Evolutionary conservation across 768 basidiomycete genomes (phyloP), one percentile per base, ranked within the genome.

Genomic region (Chlorophyllum brunneum): DNA sequence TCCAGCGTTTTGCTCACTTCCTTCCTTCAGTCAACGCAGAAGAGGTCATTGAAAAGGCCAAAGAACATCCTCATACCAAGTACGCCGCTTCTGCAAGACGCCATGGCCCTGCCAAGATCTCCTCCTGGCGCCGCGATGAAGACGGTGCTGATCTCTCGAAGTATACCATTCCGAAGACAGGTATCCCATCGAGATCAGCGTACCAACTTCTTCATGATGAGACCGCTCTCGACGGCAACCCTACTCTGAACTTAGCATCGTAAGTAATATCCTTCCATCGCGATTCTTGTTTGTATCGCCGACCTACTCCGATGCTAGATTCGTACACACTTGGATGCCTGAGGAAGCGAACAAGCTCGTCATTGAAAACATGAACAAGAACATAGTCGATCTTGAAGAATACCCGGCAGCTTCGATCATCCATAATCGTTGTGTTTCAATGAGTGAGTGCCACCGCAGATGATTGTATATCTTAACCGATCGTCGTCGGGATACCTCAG

Each of bases 361-460:
- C 64, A 68, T 77, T 61, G 83, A 85, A 65, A 83, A 85, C 60
- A 65, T 83, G 54, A 77, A 73, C 66, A 83, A 83, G 55, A 86
- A 85, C 60, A 71, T 81, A 16, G 81, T 83, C 27, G 83, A 85
- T 66, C 68, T 76, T n/a, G 83, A 84, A 60, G 83, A 85, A 62
- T 85, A 86, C 60, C 82, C 83, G 2, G 77, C 78, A 0, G 72
- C 79, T 6, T 69, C 71, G 11, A 67, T 72, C 36, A 76, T 83
- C 54, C 78, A 82, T 59, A 74, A 76, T 34, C 74, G 79, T 26
- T 77, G 76, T 58, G 65, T 79, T 20, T 80, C 77, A 20, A 82
- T 83, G 78, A 61, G 77, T 76, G 54, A 45, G 75, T 65, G 6
- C 38, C 20, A n/a, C n/a, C 29, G 16, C 11, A 18, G 27, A 26